Conservation (phyloP, 495 filamentous ascomycete species). For the Physcia stellaris region DNA sequence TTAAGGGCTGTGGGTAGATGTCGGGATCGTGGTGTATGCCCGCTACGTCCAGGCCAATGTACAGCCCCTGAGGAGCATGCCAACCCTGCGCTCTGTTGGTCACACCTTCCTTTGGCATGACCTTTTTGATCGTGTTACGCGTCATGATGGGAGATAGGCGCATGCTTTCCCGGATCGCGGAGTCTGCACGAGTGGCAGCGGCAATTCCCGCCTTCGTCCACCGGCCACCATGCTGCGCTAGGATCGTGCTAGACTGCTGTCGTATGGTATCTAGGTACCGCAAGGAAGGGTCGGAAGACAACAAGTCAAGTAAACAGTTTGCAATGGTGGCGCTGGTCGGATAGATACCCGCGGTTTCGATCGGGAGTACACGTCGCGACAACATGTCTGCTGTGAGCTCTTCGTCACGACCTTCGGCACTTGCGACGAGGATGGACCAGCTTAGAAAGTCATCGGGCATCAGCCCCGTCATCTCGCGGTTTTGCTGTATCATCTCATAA, state of each 20-base stretch:
- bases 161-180: conserved; percentile 27
- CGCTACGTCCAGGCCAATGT: conserved; percentile 19
- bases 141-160: conserved; percentile 22
- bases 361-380: conserved; percentile 20
- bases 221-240: conserved; percentile 17
- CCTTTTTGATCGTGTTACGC: conserved; percentile 20
- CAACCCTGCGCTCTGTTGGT: conserved; percentile 9
- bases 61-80: conserved; percentile 19
- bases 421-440: conserved; percentile 14
- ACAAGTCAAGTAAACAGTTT: conserved; percentile 29
- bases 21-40: conserved; percentile 20
- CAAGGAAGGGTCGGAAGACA: conserved; percentile 18
- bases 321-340: conserved; percentile 34
- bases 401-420: conserved; percentile 9
- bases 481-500: conserved; percentile 11
- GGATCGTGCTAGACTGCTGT: conserved; percentile 21
- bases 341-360: conserved; percentile 39
- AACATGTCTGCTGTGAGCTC: conserved; percentile 18
- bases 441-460: conserved; percentile 21
- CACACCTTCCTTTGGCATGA: conserved; percentile 20
- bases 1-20: conserved; percentile 17
- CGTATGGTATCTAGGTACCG: conserved; percentile 20
- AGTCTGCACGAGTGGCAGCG: conserved; percentile 18
- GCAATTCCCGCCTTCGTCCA: conserved; percentile 32
- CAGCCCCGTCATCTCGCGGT: conserved; percentile 11